Conservation (phyloP, 768 basidiomycete genomes). For the Macrolepiota albuminosa region DNA sequence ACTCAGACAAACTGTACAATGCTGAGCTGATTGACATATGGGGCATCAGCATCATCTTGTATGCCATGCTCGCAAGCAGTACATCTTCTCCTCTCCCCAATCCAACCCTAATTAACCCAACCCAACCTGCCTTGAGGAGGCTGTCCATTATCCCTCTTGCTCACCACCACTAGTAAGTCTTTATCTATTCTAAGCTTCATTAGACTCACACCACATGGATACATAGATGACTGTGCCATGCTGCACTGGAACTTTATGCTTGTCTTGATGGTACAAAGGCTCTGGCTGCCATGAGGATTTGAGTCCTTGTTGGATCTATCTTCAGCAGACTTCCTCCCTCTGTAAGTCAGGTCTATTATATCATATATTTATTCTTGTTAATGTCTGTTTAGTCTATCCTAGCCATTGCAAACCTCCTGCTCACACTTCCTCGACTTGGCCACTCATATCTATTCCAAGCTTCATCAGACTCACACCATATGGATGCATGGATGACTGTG, state of each 20-base stretch:
- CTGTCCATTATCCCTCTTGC: too few relatives aligned
- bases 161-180: too few relatives aligned
- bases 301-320: constrained; percentile 42
- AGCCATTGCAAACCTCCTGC: constrained; percentile 61
- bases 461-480: constrained; percentile 21
- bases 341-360: constrained; percentile 42
- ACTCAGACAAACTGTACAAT: too few relatives aligned
- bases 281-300: constrained; percentile 63
- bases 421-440: constrained; percentile 80
- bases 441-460: constrained; percentile 89
- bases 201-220: too few relatives aligned
- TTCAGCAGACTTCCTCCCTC: constrained; percentile 57
- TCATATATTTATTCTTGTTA: constrained; percentile 5
- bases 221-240: too few relatives aligned
- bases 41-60: too few relatives aligned
- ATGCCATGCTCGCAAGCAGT: too few relatives aligned
- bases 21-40: too few relatives aligned
- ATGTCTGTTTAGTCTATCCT: constrained; percentile 57
- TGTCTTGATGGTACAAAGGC: constrained; percentile 66
- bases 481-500: too few relatives aligned
- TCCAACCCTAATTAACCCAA: too few relatives aligned
- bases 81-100: too few relatives aligned
- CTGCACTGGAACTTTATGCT: constrained; percentile 28
- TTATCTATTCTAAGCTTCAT: constrained; percentile 85
- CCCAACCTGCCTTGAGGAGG: too few relatives aligned